Evolutionary conservation across 352 stramenopile species (phyloP).

Genomic region (Pythium monospermum): DNA sequence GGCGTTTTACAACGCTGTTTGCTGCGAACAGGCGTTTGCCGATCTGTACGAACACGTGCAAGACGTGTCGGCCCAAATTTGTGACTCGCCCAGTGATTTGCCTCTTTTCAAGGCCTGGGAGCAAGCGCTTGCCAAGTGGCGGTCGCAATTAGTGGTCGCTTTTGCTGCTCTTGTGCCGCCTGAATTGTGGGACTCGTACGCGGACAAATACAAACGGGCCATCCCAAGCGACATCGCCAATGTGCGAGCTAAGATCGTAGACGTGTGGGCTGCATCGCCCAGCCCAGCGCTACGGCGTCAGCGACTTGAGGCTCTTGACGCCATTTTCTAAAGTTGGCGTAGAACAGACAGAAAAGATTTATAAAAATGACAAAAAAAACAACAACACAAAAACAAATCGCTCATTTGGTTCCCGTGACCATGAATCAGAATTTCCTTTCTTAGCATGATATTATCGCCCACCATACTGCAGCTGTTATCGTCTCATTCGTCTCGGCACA

Average conservation of each 20-base stretch:
- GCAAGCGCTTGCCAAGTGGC: slow-evolving; percentile 48
- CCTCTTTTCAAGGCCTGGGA: slow-evolving; percentile 45
- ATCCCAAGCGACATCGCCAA: slow-evolving; percentile 46
- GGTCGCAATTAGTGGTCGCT: slow-evolving; percentile 54
- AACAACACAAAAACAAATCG: too few species aligned
- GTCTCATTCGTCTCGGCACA: too few species aligned
- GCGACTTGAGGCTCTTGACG: slow-evolving; percentile 44
- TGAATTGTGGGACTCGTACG: slow-evolving; percentile 60
- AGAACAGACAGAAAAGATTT: not conserved
- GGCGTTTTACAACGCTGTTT: slow-evolving; percentile 72
- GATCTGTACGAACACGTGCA: slow-evolving; percentile 56
- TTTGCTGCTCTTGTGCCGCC: slow-evolving; percentile 67
- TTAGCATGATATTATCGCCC: too few species aligned
- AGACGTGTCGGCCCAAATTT: slow-evolving; percentile 42
- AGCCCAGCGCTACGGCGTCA: slow-evolving; percentile 47
- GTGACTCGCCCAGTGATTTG: slow-evolving; percentile 29
- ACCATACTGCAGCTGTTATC: too few species aligned
- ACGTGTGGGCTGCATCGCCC: slow-evolving; percentile 44
- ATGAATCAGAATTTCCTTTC: too few species aligned
- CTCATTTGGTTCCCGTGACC: too few species aligned
- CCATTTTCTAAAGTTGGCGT: slow-evolving; percentile 9
- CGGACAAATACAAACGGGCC: slow-evolving; percentile 40
- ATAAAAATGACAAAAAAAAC: not conserved
- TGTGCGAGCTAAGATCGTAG: slow-evolving; percentile 26
- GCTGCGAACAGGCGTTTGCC: slow-evolving; percentile 66